Base-by-base conservation (phyloP, 2,329 filamentous ascomycete genomes). In the Xylariaceae sp. region DNA sequence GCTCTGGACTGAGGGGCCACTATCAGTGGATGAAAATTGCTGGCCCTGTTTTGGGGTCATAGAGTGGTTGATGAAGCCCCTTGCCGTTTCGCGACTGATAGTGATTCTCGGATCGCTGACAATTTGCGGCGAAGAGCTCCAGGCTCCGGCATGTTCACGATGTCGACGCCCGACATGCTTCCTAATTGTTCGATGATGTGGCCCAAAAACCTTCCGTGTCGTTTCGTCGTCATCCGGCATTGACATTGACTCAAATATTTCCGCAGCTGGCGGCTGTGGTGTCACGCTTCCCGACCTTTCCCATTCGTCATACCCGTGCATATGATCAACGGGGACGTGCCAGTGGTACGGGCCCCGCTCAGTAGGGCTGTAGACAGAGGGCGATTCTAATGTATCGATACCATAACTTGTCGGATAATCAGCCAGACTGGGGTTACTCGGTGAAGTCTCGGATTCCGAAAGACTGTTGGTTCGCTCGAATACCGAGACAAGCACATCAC, bases 391-490 rank as follows among this genome's bases (percentile, higher is more conserved):
- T 4, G 66, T 56, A 2, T 58, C 59, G 9, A 58, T 55, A 18
- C 61, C 61, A 39, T 70, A 69, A 51, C 65, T 63, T 47, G 58
- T 57, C 51, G 56, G 55, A 58, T 49, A 63, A 46, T 68, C 65
- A 22, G 57, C 61, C 34, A 68, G 40, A 48, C 68, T 73, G 46
- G 54, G 66, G 29, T 68, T 67, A 52, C 69, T 71, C 5, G 68
- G 65, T 1, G 73, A 70, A 0, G 72, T 74, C n/a, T 71, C 69
- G 0, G 76, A 73, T 19, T 75, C 74, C 5, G 78, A 80, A 7
- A 74, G 65, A 53, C 73, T 78, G 55, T 74, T 78, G 3, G 73
- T 71, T 18, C 75, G 71, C 56, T 81, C 78, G 52, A 81, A 81
- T 1, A 81, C 76, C 0, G 77, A 80, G 0, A 69, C 63, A 29